Evolutionary conservation across 2,329 filamentous ascomycete genomes (phyloP).

Genomic region (Trichoderma sp.): DNA sequence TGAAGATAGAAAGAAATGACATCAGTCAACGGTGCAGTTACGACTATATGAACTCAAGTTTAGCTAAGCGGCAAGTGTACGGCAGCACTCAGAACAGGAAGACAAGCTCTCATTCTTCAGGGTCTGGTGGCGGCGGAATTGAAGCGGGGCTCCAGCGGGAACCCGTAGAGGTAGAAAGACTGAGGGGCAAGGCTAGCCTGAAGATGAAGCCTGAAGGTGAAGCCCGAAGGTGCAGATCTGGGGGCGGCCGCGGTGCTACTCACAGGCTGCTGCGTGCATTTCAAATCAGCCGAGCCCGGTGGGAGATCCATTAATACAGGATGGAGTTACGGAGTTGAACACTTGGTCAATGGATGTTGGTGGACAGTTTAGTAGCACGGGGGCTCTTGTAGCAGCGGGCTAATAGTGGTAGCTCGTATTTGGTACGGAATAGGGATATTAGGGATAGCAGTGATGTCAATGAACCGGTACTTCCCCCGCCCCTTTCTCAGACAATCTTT

Average conservation of each 20-base stretch:
- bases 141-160: slow-evolving; percentile 19
- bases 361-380: background rate
- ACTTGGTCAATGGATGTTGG: background rate
- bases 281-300: background rate
- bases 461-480: background rate
- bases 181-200: slow-evolving; percentile 11
- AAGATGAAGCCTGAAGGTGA: background rate
- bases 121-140: slow-evolving; percentile 21
- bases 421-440: background rate
- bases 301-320: background rate
- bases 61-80: background rate
- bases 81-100: background rate
- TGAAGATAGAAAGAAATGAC: background rate
- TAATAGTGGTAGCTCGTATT: background rate
- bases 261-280: background rate
- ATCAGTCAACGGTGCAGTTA: background rate
- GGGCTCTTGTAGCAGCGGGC: background rate
- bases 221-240: background rate
- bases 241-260: background rate
- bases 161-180: background rate
- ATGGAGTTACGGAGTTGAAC: background rate
- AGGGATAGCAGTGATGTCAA: slow-evolving; percentile 18
- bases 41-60: background rate
- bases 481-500: background rate
- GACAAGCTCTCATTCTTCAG: slow-evolving; percentile 1